Conservation (phyloP, 108 stramenopile species). For the Schizochytrium sp. region DNA sequence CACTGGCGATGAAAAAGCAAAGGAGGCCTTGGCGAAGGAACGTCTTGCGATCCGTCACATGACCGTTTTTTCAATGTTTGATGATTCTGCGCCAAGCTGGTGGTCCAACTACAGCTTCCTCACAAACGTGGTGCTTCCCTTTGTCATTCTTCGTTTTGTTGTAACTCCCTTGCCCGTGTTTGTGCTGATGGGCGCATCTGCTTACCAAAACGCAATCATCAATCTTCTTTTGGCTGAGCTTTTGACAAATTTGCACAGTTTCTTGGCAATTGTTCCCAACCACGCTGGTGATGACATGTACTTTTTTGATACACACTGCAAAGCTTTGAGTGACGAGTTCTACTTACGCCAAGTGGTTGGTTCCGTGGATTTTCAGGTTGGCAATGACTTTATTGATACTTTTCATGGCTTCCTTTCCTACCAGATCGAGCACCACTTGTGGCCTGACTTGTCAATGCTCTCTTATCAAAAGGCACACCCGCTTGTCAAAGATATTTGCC, state of each 20-base stretch:
- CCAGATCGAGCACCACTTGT: conserved; percentile 92
- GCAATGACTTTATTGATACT: conserved; percentile 85
- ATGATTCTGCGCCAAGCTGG: conserved; percentile 11
- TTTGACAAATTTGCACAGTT: conserved; percentile 85
- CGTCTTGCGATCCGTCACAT: neutral
- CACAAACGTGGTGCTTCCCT: conserved; percentile 78
- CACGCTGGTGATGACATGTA: conserved; percentile 91
- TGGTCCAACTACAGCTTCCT: conserved; percentile 75
- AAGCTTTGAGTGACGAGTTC: conserved; percentile 85
- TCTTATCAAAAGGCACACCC: conserved; percentile 87
- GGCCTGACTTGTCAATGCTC: conserved; percentile 87
- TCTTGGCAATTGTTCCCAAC: conserved; percentile 87
- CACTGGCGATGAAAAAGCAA: conserved; percentile 22
- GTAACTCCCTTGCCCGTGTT: conserved; percentile 76
- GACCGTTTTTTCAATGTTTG: conserved; percentile 45
- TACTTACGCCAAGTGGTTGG: conserved; percentile 88
- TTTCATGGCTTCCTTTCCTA: conserved; percentile 89
- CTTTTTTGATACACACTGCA: conserved; percentile 85
- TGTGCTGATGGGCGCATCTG: conserved; percentile 68
- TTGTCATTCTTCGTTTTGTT: conserved; percentile 84
- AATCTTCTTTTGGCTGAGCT: conserved; percentile 87
- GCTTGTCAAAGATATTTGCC: conserved; percentile 83
- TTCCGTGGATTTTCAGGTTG: conserved; percentile 83
- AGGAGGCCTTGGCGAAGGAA: conserved; percentile 33
- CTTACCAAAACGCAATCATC: conserved; percentile 79